Evolutionary conservation across 495 filamentous ascomycete genomes (phyloP), one percentile per base, ranked within the genome.

Genomic region (Penicillium maclennaniae): DNA sequence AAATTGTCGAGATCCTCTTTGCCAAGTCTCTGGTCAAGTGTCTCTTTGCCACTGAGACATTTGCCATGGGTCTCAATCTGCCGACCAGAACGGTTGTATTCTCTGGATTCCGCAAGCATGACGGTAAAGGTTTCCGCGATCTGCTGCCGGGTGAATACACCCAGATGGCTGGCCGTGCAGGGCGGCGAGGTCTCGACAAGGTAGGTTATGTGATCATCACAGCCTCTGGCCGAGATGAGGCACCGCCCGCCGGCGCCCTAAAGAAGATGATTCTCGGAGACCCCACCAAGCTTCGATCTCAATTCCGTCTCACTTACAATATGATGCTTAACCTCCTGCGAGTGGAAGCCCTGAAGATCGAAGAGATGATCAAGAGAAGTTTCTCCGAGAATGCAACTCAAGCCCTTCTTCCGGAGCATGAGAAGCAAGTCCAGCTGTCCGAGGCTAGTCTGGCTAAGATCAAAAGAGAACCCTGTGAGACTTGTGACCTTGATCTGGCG

Each of bases 361-460:
- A 98, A 69, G 93, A 98, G 70, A 98, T 98, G 93, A 98, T 98
- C 74, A 98, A 98, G 78, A 84, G 93, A 56, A 96, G 90, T 67
- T 98, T 98, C 79, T 95, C 91, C 51, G 93, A 98, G 70, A 93
- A 98, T 72, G 91, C 91, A n/a, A 97, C 95, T 0, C 95, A 97
- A 62, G 92, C 95, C 54, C 74, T 97, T 28, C 75, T 97, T 10
- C 93, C 93, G 1, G 90, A 96, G 69, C 92, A 97, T 56, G 92
- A 97, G 71, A 92, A 92, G 65, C 84, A 89, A 58, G 87, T 97
- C 41, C 90, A 92, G 62, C 60, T 96, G n/a, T 95, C 91, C 0
- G 90, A 97, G 65, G 89, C 88, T 2, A 91, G 93, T 68, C 73
- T 98, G 53, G 89, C 80, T 36, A 95, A 92, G 66, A 80, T 98